Evolutionary conservation across 805 yeast genomes (phyloP).

Genomic region (Pichia cabralensis): DNA sequence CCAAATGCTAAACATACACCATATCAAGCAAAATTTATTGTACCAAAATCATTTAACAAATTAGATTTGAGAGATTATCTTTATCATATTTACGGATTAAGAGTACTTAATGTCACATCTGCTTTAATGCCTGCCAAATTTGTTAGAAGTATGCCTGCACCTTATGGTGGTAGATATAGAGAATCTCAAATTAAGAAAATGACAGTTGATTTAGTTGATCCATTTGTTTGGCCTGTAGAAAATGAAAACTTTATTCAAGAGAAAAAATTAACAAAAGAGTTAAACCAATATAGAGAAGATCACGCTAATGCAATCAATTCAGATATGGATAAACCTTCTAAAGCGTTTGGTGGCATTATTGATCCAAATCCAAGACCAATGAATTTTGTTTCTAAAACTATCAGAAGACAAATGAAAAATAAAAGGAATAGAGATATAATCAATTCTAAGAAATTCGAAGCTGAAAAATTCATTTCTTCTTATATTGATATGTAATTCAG

Average conservation of each 20-base stretch:
- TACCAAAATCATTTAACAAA: constrained; percentile 88
- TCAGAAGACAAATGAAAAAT: constrained; percentile 37
- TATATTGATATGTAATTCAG: constrained; percentile 5
- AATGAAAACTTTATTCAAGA: constrained; percentile 27
- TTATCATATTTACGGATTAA: constrained; percentile 79
- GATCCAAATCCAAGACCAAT: constrained; percentile 45
- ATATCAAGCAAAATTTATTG: constrained; percentile 91
- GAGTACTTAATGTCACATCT: constrained; percentile 83
- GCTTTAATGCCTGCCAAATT: constrained; percentile 70
- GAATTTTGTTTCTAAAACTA: constrained; percentile 50
- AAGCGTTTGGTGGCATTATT: constrained; percentile 65
- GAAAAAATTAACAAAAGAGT: constrained; percentile 30
- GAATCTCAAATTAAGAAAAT: constrained; percentile 81
- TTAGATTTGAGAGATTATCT: constrained; percentile 90
- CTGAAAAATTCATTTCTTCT: constrained; percentile 27
- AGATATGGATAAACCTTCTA: constrained; percentile 55
- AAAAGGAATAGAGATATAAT: constrained; percentile 28
- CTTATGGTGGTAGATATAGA: constrained; percentile 59
- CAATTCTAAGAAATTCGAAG: constrained; percentile 17
- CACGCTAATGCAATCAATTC: constrained; percentile 47
- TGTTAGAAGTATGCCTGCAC: constrained; percentile 42
- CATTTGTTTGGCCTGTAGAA: constrained; percentile 88
- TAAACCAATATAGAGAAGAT: constrained; percentile 42
- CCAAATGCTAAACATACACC: constrained; percentile 97
- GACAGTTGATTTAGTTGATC: constrained; percentile 94